Base-by-base conservation (phyloP, 768 basidiomycete genomes). In the Lactarius indigo region DNA sequence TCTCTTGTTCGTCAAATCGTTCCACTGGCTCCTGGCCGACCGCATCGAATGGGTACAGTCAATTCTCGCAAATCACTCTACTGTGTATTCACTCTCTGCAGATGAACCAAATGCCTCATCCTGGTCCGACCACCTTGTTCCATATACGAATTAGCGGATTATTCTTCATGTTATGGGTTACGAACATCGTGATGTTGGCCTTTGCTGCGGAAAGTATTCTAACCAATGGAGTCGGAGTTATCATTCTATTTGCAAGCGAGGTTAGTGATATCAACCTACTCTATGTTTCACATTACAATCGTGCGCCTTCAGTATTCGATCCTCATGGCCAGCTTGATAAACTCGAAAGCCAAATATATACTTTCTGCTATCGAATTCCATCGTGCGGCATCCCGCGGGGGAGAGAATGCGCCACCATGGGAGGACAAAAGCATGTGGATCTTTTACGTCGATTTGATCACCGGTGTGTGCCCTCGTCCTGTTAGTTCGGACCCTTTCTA, bases 341-440 rank as follows among this genome's bases (percentile, higher is more conserved):
- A 91, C 68, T 86, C 89, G 20, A 85, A 89, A 54, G 82, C 88
- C 59, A 94, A 96, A 76, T 98, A 98, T 74, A 70, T 84, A 23
- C 84, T 98, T 59, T 92, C 90, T 52, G 76, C 89, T 18, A 83
- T 91, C 68, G 97, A 99, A 75, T 78, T 94, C 57, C 82, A 92
- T 33, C 83, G 93, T 28, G 94, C 95, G 2, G 84, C 87, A 57
- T 80, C 81, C 61, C 78, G 89, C 64, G 92, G 92, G 42, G 91
- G 91, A 35, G 92, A 91, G 76, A 90, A 90, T 75, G 87, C 91
- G 2, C 89, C 94, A 69, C 86, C 89, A 57, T 98, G 97, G 97
- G 96, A 99, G 76, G 90, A 95, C 74, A 98, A 98, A 82, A 94
- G 92, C 80, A 96, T 98, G 88, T 96, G 88, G 82, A 81, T 91